Evolutionary conservation across 2,329 filamentous ascomycete species (phyloP).

Genomic region (Dendryphion nanum): DNA sequence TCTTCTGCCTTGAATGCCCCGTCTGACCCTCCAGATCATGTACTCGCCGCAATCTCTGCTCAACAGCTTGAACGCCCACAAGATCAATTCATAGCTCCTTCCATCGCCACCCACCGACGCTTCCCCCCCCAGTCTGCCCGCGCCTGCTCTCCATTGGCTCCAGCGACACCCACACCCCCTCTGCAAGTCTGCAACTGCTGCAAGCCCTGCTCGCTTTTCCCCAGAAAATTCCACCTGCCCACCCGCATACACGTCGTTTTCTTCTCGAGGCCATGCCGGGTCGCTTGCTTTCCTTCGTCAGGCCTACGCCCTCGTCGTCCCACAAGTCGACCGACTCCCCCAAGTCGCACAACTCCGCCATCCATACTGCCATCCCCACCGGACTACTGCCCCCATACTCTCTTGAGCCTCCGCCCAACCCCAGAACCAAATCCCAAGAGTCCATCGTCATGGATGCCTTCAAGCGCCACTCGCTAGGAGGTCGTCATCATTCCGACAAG

Average conservation of each 20-base stretch:
- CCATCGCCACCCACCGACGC: conserved; percentile 12
- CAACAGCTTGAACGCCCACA: conserved; percentile 35
- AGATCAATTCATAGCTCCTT: conserved; percentile 27
- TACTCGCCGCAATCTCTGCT: conserved; percentile 28
- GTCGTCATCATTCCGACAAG: conserved; percentile 27
- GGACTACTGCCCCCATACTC: conserved; percentile 37
- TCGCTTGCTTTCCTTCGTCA: conserved; percentile 33
- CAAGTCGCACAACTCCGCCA: conserved; percentile 1
- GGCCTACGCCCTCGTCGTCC: conserved; percentile 31
- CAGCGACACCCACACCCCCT: background rate
- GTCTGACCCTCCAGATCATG: conserved; percentile 22
- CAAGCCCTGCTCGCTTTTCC: too few relatives aligned
- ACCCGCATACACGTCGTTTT: conserved; percentile 4
- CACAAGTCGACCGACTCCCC: conserved; percentile 1
- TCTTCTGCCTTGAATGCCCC: background rate
- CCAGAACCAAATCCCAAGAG: conserved; percentile 29
- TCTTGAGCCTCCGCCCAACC: conserved; percentile 29
- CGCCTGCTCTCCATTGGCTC: conserved; percentile 11
- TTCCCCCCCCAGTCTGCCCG: conserved; percentile 5
- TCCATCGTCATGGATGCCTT: conserved; percentile 40
- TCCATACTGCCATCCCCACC: conserved; percentile 4
- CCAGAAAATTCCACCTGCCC: too few relatives aligned
- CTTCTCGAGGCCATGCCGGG: conserved; percentile 32
- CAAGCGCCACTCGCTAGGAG: conserved; percentile 34
- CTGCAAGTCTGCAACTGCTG: too few relatives aligned